These are phyloP conservation scores for Obba rivulosa DNA, from an alignment of 768 basidiomycete species.

Conservation along the genomic window DNA sequence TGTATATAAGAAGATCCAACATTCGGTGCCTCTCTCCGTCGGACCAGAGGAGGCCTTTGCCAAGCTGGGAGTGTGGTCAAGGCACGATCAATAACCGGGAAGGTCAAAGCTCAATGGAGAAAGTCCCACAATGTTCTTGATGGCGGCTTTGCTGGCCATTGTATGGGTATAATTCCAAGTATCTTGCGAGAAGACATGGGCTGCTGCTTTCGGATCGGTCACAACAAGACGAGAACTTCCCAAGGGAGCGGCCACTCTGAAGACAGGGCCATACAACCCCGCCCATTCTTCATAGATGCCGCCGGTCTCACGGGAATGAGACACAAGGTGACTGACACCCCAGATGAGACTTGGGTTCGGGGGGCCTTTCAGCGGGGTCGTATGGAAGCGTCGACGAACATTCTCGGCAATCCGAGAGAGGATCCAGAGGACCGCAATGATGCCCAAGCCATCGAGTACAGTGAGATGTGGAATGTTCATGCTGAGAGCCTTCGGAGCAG, in stretches of 20 bases:
- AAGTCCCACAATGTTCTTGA: conserved; percentile 31
- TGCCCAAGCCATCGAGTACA: not conserved
- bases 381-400: conserved; percentile 11
- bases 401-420: conserved; percentile 11
- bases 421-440: conserved; percentile 12
- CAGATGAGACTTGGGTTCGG: conserved; percentile 35
- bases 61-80: conserved; percentile 13
- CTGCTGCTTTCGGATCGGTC: conserved; percentile 37
- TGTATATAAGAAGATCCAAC: conserved; percentile 18
- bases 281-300: conserved; percentile 42
- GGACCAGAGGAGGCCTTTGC: conserved; percentile 33
- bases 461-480: too few relatives aligned
- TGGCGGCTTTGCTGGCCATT: conserved; percentile 25
- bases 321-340: conserved; percentile 28
- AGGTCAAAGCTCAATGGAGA: too few relatives aligned
- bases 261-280: conserved; percentile 42
- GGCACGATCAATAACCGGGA: not conserved
- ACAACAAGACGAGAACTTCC: conserved; percentile 14
- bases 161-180: conserved; percentile 43
- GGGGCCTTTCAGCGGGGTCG: conserved; percentile 39
- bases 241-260: conserved; percentile 28
- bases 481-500: too few relatives aligned
- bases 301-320: conserved; percentile 18
- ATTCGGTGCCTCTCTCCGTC: conserved; percentile 40
- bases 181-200: conserved; percentile 46